These are phyloP conservation scores for Russula griseocarnosa DNA, from an alignment of 768 basidiomycete genomes.

Conservation along the genomic window DNA sequence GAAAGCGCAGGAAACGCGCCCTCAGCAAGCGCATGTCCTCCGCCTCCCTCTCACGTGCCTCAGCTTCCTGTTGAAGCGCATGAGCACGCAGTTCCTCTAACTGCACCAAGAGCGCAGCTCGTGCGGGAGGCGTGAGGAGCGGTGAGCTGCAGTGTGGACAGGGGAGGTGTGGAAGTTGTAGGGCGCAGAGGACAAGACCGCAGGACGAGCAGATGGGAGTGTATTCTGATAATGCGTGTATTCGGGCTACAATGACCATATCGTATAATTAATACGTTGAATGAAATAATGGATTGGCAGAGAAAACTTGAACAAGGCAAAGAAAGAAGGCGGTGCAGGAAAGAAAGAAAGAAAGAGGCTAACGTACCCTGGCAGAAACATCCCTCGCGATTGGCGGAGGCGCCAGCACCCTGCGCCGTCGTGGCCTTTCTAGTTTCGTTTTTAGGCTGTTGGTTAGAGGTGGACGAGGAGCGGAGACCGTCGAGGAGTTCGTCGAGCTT, in stretches of 20 bases:
- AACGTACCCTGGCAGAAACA: constrained; percentile 28
- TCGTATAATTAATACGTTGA: too few relatives aligned
- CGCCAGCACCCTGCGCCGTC: neutral
- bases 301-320: too few relatives aligned
- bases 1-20: constrained; percentile 24
- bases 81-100: constrained; percentile 9
- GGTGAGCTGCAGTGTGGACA: constrained; percentile 20
- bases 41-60: constrained; percentile 1
- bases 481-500: constrained; percentile 25
- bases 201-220: constrained; percentile 25
- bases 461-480: constrained; percentile 2
- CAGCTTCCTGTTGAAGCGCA: constrained; percentile 15
- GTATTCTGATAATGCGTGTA: constrained; percentile 21
- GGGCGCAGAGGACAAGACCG: constrained; percentile 26
- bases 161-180: constrained; percentile 14
- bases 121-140: constrained; percentile 11
- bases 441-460: neutral
- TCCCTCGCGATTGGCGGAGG: neutral
- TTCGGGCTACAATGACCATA: constrained; percentile 21
- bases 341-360: neutral
- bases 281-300: too few relatives aligned
- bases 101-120: constrained; percentile 16
- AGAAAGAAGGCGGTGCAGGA: neutral
- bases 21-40: constrained; percentile 7
- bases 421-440: neutral